Percentiles rank a stretch among this genome's conserved stretches.
These are phyloP conservation scores for Lactifluus rugatus DNA, from an alignment of 768 basidiomycete species.

Conservation along the genomic window DNA sequence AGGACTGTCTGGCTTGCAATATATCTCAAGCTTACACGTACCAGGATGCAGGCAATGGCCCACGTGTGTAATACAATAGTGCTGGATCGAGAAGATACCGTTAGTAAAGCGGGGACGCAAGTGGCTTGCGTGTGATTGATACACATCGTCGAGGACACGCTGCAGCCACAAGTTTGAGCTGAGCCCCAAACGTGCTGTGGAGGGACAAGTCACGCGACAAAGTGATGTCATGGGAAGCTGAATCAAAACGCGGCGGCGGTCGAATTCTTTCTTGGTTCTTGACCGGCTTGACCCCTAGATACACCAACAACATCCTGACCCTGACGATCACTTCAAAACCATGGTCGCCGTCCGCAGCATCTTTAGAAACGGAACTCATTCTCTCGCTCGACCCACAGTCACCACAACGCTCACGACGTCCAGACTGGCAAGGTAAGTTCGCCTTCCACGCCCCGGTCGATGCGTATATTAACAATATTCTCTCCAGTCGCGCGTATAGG, in stretches of 20 bases:
- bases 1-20: too few relatives aligned
- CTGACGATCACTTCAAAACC: background rate
- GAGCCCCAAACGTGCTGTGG: background rate
- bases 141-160: background rate
- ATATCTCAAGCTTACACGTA: too few relatives aligned
- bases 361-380: conserved; percentile 16
- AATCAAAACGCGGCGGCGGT: too few relatives aligned
- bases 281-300: background rate
- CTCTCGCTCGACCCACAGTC: conserved; percentile 12
- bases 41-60: too few relatives aligned
- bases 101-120: background rate
- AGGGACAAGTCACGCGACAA: background rate
- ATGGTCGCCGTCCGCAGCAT: conserved; percentile 15
- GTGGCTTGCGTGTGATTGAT: background rate
- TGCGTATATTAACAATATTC: background rate
- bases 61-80: background rate
- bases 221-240: too few relatives aligned
- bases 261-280: too few relatives aligned
- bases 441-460: background rate
- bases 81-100: background rate
- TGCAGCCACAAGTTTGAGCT: background rate
- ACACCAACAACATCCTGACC: too few relatives aligned
- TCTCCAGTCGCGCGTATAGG: conserved; percentile 13
- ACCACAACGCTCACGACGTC: background rate
- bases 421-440: conserved; percentile 2